phyloP scores from a whole-genome alignment of 2,329 filamentous ascomycete genomes.

The Hymenoscyphus fraxineus region DNA sequence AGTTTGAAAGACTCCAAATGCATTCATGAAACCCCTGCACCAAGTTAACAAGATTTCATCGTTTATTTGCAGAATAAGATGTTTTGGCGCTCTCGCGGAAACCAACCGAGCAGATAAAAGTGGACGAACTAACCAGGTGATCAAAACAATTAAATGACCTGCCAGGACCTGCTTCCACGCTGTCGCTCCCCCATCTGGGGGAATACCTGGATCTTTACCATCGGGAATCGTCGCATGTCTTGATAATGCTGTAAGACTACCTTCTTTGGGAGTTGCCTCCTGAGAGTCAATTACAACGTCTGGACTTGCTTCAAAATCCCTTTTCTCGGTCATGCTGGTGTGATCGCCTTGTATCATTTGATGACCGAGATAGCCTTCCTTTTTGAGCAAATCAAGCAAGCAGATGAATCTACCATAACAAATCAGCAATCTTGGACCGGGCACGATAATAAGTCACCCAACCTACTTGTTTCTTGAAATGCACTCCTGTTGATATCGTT shows the following conservation, averaged over 20 bases:
- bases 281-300: neutral
- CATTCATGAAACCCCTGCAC: neutral
- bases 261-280: neutral
- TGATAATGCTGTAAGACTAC: neutral
- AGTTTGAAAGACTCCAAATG: constrained; percentile 40
- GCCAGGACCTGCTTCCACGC: constrained; percentile 4
- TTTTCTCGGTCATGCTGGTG: neutral
- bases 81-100: too few species aligned
- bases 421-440: neutral
- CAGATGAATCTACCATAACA: neutral
- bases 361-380: neutral
- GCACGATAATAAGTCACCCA: neutral
- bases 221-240: neutral
- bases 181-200: neutral
- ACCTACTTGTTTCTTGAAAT: neutral
- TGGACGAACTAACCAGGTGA: constrained; percentile 9
- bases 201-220: neutral
- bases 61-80: too few species aligned
- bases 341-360: neutral
- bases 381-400: neutral
- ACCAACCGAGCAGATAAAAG: constrained; percentile 23
- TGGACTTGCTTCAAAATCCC: neutral
- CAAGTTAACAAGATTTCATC: neutral
- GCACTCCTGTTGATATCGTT: neutral
- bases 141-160: neutral